Evolutionary conservation across 345 rosid species (phyloP).

Genomic region (Acer negundo): DNA sequence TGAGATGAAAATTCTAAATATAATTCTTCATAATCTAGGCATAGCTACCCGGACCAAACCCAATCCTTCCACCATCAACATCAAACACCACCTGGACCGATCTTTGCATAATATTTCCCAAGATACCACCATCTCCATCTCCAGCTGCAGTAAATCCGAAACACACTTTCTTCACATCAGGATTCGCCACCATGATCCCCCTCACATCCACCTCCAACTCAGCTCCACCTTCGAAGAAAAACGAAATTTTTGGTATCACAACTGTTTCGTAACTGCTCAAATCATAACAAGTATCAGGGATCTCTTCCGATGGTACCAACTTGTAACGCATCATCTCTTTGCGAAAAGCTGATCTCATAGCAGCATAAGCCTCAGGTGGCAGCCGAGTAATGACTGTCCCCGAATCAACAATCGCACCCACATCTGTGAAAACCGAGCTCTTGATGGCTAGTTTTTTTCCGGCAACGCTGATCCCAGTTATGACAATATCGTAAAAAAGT

Average conservation of each 20-base stretch:
- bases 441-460: slow-evolving; percentile 9
- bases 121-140: not conserved
- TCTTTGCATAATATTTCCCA: not conserved
- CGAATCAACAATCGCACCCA: slow-evolving; percentile 29
- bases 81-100: not conserved
- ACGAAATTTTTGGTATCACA: slow-evolving; percentile 14
- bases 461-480: slow-evolving; percentile 22
- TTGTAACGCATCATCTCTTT: slow-evolving; percentile 30
- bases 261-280: slow-evolving; percentile 4
- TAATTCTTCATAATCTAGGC: not conserved
- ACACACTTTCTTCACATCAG: slow-evolving; percentile 14
- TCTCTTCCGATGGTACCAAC: not conserved
- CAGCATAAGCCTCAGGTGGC: slow-evolving; percentile 30
- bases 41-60: not conserved
- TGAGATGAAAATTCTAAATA: too few relatives aligned
- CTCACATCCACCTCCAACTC: slow-evolving; percentile 18
- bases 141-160: slow-evolving; percentile 18
- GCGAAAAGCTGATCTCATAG: slow-evolving; percentile 19
- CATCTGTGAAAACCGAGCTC: not conserved
- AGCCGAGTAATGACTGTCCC: slow-evolving; percentile 37
- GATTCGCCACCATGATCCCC: slow-evolving; percentile 1
- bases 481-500: slow-evolving; percentile 25
- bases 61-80: not conserved
- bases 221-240: slow-evolving; percentile 20
- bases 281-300: slow-evolving; percentile 33